These are phyloP conservation scores for Acanthamoeba castellanii DNA, from an alignment of 208 protist species.

Conservation along the genomic window DNA sequence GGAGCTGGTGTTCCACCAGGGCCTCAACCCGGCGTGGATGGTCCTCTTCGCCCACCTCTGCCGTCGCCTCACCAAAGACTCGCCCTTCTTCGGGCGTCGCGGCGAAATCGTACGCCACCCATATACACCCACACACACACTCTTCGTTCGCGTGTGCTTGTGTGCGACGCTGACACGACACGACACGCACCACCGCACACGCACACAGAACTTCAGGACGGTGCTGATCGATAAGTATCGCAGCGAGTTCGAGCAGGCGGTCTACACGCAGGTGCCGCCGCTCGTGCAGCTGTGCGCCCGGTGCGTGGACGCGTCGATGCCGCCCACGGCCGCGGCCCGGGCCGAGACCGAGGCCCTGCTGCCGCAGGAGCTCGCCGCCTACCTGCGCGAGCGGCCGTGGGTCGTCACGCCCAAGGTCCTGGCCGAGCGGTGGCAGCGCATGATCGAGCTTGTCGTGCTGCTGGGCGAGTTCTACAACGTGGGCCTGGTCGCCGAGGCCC, in stretches of 20 bases:
- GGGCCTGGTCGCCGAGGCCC: not conserved
- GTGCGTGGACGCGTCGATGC: not conserved
- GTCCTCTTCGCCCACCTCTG: constrained; percentile 5
- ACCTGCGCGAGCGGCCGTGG: constrained; percentile 2
- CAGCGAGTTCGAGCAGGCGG: not conserved
- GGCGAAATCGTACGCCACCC: not conserved
- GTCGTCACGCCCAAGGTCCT: not conserved
- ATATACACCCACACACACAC: not conserved
- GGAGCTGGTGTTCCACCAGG: constrained; percentile 10
- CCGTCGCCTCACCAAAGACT: not conserved
- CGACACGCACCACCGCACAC: no score
- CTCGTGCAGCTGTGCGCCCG: not conserved
- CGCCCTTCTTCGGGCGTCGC: not conserved
- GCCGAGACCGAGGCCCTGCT: not conserved
- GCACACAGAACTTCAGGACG: not conserved
- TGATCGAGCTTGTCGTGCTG: not conserved
- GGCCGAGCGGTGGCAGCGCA: not conserved
- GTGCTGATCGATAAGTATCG: not conserved
- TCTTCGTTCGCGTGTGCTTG: not conserved
- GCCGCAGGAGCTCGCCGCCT: not conserved
- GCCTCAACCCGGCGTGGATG: not conserved
- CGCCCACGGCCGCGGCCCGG: not conserved
- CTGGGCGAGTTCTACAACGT: constrained; percentile 45
- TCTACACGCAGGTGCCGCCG: not conserved
- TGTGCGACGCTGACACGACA: not conserved